Base-by-base conservation (phyloP, 768 basidiomycete genomes). In the Leccinum sublutescens region DNA sequence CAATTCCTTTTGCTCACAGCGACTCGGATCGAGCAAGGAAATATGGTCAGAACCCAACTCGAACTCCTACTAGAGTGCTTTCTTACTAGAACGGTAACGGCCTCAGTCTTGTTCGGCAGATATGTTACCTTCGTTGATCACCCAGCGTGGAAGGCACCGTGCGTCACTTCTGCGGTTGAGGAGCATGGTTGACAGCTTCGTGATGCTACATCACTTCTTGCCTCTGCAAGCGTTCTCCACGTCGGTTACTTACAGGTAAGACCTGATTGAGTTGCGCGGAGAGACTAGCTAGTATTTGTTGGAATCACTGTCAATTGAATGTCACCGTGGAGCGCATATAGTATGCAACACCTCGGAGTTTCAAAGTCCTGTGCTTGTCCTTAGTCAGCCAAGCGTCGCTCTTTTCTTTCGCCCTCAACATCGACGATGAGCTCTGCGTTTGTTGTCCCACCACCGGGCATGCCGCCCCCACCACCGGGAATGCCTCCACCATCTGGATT, bases 381-480 rank as follows among this genome's bases (percentile, higher is more conserved):
- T 72, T 72, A 62, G 73, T 74, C 67, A 72, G 53, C 69, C 34
- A 25, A 57, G 17, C 31, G 19, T 21, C 43, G 29, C 56, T 40
- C 62, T 71, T 34, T 72, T 67, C 63, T 52, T 50, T 62, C 60
- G 62, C 69, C 69, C 57, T 67, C 71, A 71, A 57, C 71, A 64
- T 64, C 63, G 59, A 75, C 68, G 59, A 73, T 74, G 72, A 75
- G 70, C 45, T 58, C 64, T 55, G 54, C 64, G 34, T 74, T 69
- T 62, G 56, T 73, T 57, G 73, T 73, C n/a, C 77, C 77, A 8
- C 77, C 77, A 48, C 77, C 77, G 29, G 77, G 77, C 48, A 77
- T 78, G 75, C 74, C 74, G 49, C 72, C 73, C 50, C 76, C 72
- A 14, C 76, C 76, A n/a, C 76, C 77, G 3, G 76, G 76, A 7